These are phyloP conservation scores for Leishmania gerbilli DNA, from an alignment of 208 protist species.

Conservation along the genomic window DNA sequence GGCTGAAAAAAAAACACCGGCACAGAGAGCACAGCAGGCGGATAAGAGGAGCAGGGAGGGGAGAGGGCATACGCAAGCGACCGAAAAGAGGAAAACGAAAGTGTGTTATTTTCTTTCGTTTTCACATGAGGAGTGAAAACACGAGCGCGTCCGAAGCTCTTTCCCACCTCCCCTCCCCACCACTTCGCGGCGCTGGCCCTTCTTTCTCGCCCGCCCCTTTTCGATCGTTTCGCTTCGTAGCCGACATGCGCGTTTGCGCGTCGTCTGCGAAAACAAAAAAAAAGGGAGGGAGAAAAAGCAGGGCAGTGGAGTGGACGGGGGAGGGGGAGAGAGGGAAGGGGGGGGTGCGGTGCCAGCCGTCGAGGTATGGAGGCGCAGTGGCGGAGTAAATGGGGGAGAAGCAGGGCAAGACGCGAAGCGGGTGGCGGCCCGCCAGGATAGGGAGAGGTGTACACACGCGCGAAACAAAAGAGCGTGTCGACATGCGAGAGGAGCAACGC, in stretches of 20 bases:
- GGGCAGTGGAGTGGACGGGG: not conserved
- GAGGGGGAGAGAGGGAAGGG: not conserved
- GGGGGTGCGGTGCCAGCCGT: not conserved
- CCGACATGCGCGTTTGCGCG: not conserved
- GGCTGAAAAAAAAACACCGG: not conserved
- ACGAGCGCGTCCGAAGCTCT: not conserved
- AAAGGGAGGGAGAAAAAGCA: not conserved
- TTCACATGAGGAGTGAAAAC: too few species aligned
- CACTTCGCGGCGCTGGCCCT: not conserved
- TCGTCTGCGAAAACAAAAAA: not conserved
- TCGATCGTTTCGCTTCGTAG: not conserved
- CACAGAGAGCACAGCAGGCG: not conserved
- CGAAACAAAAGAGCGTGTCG: not conserved
- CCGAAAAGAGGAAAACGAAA: not conserved
- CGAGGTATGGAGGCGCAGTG: not conserved
- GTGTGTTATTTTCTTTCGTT: too few species aligned
- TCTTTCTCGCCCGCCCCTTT: not conserved
- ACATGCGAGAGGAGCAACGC: not conserved
- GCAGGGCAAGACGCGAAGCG: not conserved
- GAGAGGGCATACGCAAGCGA: too few species aligned
- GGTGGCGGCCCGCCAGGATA: not conserved
- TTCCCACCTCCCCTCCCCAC: not conserved
- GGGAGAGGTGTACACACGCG: not conserved
- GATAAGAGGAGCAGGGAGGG: not conserved
- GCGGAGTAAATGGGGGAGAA: not conserved